phyloP scores from a whole-genome alignment of 1,139 yeast species.

The Blastobotrys arbuscula region DNA sequence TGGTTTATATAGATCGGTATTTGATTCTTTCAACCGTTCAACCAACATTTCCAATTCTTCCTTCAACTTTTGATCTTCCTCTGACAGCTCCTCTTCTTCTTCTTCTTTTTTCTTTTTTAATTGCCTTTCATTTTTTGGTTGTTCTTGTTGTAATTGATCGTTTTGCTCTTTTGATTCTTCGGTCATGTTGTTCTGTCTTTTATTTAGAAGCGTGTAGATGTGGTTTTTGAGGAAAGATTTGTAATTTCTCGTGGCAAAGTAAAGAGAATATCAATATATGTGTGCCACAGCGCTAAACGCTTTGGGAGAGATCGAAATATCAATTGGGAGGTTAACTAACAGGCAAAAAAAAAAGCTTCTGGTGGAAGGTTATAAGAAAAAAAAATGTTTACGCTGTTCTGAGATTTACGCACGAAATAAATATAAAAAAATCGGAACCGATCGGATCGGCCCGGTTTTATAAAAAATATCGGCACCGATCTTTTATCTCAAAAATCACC shows the following conservation, averaged over 20 bases:
- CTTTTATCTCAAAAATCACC: no score
- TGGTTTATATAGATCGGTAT: conserved; percentile 47
- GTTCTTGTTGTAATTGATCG: not conserved
- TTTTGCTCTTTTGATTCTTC: not conserved
- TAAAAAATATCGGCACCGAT: no score
- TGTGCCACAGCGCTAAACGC: no score
- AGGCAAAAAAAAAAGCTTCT: no score
- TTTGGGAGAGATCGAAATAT: no score
- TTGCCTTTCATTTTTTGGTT: conserved; percentile 2
- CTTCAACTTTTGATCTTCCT: conserved; percentile 88
- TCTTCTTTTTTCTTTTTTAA: conserved; percentile 32
- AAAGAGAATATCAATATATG: no score
- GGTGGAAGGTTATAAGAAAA: no score
- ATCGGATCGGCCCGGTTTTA: no score
- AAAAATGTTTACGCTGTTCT: no score
- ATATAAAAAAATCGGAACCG: no score
- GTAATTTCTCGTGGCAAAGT: not conserved
- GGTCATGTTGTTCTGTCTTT: not conserved
- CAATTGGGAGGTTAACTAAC: no score
- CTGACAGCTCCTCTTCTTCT: conserved; percentile 77
- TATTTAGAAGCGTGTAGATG: not conserved
- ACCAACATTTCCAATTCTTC: conserved; percentile 83
- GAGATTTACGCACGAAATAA: no score
- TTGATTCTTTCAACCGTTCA: conserved; percentile 58
- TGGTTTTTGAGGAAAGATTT: not conserved